Percentiles rank a stretch among this genome's conserved stretches.
phyloP scores from a whole-genome alignment of 495 filamentous ascomycete species.

The Physcia stellaris region DNA sequence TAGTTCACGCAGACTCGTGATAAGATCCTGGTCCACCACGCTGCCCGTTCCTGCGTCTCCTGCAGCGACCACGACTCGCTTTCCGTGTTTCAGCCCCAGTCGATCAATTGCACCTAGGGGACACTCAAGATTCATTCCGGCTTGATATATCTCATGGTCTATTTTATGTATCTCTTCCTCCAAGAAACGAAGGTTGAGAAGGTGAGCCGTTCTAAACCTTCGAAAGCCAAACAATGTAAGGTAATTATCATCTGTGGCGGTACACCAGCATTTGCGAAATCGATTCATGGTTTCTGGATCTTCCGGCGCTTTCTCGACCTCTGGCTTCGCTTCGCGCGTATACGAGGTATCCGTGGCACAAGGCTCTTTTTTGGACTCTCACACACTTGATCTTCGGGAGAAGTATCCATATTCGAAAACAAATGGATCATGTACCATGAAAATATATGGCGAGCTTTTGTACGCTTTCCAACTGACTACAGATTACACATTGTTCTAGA shows the following conservation, averaged over 20 bases:
- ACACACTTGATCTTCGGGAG: too few species aligned
- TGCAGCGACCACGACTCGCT: slow-evolving; percentile 3
- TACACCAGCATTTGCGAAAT: slow-evolving; percentile 7
- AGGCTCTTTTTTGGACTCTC: too few species aligned
- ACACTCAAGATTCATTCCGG: slow-evolving; percentile 13
- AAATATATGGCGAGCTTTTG: too few species aligned
- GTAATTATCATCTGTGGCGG: slow-evolving; percentile 10
- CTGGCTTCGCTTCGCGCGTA: too few species aligned
- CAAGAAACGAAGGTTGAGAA: slow-evolving; percentile 20
- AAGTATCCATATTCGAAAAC: too few species aligned
- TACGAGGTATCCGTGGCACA: too few species aligned
- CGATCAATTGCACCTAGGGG: slow-evolving; percentile 3
- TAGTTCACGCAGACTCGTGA: slow-evolving; percentile 10
- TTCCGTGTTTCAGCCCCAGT: slow-evolving; percentile 10
- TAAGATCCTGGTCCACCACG: slow-evolving; percentile 6
- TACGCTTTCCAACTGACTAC: too few species aligned
- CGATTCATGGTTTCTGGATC: too few species aligned
- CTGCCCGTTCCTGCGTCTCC: too few species aligned
- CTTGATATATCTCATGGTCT: slow-evolving; percentile 19
- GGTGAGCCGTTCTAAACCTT: slow-evolving; percentile 20
- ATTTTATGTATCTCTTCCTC: slow-evolving; percentile 18
- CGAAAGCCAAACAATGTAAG: slow-evolving; percentile 20
- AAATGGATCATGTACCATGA: too few species aligned
- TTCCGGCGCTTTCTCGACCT: too few species aligned
- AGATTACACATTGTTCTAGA: too few species aligned